Base-by-base conservation (phyloP, 352 stramenopile genomes). In the Phytophthora sp. region DNA sequence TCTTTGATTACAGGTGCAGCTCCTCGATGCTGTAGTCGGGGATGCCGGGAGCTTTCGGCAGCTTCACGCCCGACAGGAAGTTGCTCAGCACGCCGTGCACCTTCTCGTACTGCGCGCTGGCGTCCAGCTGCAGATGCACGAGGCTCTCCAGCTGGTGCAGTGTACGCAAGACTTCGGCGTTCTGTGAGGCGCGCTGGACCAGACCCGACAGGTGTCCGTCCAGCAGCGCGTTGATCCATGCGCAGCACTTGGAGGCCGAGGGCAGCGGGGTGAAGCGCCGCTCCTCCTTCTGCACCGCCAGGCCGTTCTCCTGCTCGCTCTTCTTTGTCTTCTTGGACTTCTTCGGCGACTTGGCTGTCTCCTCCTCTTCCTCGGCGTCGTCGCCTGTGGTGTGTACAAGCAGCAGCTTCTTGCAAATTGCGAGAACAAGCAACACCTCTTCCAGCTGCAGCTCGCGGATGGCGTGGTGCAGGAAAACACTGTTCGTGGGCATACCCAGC, bases 21-120 rank as follows among this genome's bases (percentile, higher is more conserved):
- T 91, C 77, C 70, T 93, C 84, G 67, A 93, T 89, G 48, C 76
- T 85, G 69, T 93, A 93, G 60, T 93, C 82, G 9, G 82, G 66
- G 42, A 93, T 81, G 64, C 78, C 82, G 20, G 82, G 80, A 15
- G 80, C 75, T 35, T 71, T 68, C 28, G 84, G 82, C 38, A 95
- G 72, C 62, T 76, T 76, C 48, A 91, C 78, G 32, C 81, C 79
- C n/a, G 76, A 85, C 39, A 94, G 35, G 39, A 92, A 89, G 77
- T 94, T 92, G 61, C 78, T 84, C 32, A 95, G 67, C 44, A 93
- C 87, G 52, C 73, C 82, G 37, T 91, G 78, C 15, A 93, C 82
- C 35, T 63, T 74, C 46, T 92, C 84, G 57, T 86, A 91, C 54
- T 80, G 74, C 17, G 79, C 72, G 38, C 78, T 88, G 18, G 72